Evolutionary conservation across 768 basidiomycete genomes (phyloP).

Genomic region (Auriscalpium microsporum): DNA sequence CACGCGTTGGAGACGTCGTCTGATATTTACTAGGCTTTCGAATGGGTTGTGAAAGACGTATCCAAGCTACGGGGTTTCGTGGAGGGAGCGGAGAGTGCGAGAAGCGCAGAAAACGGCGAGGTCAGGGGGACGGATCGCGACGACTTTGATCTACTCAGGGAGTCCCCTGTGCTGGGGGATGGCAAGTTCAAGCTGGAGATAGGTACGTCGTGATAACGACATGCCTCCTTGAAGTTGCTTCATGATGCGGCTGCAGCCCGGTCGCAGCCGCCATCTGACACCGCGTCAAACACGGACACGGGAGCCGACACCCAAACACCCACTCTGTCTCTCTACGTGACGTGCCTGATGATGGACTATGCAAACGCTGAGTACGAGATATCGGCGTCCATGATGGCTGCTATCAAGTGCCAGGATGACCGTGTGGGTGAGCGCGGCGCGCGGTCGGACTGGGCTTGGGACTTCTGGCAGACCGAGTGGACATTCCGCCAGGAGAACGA

Average conservation of each 20-base stretch:
- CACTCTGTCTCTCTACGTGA: constrained; percentile 56
- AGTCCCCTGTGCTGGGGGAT: constrained; percentile 60
- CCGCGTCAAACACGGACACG: background rate
- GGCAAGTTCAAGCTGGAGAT: constrained; percentile 68
- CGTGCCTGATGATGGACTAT: constrained; percentile 55
- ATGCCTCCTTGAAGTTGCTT: background rate
- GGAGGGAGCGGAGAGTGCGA: constrained; percentile 26
- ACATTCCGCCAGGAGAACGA: constrained; percentile 62
- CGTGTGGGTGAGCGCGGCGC: constrained; percentile 53
- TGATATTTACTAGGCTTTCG: constrained; percentile 44
- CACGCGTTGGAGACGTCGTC: background rate
- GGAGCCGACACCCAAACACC: constrained; percentile 22
- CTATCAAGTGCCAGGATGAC: constrained; percentile 58
- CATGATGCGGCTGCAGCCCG: background rate
- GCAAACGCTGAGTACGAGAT: constrained; percentile 51
- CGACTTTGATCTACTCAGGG: constrained; percentile 54
- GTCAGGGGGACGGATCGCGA: constrained; percentile 26
- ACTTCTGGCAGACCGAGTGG: constrained; percentile 63
- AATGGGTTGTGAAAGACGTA: constrained; percentile 60
- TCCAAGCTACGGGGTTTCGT: constrained; percentile 49
- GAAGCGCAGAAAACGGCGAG: constrained; percentile 20
- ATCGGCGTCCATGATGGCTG: constrained; percentile 60
- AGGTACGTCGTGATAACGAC: constrained; percentile 27
- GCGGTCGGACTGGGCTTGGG: constrained; percentile 68
- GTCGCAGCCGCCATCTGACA: background rate